Base-by-base conservation (phyloP, 768 basidiomycete species). In the Grammothele lineata region DNA sequence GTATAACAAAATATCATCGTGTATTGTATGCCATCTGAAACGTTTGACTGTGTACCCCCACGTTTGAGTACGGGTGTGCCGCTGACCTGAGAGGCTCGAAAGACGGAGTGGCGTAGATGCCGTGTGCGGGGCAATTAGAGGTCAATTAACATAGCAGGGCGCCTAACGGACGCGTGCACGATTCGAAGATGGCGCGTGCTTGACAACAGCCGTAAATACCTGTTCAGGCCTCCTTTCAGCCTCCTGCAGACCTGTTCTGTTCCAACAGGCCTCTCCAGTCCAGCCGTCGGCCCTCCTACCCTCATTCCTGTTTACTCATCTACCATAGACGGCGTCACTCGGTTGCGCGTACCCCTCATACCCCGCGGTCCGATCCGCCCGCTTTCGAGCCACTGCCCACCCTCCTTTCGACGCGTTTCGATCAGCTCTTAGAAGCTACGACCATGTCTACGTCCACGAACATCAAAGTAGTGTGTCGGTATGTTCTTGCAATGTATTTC, bases 381-480 rank as follows among this genome's bases (percentile, higher is more conserved):
- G 40, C 46, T 45, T 47, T 40, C 37, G 12, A 21, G 35, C 37
- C 19, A 23, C 19, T 36, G 14, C 44, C 43, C 47, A 53, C 51
- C 15, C 35, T 48, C 49, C 42, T 46, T 51, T 23, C 45, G 47
- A 27, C 48, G 39, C 45, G 41, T 56, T 45, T 51, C 43, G 32
- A 43, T 26, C 41, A 57, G 40, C 57, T 59, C 53, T 54, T 38
- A 51, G 58, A 63, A 63, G 61, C 62, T 63, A 78, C 76, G 72
- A 81, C 83, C 63, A 78, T 83, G 57, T 73, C 83, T 62, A 78
- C 83, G 57, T 73, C 74, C 53, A 92, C 83, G 57, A 94, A 94
- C 66, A 93, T 95, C 78, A 95, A 98, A 76, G 96, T 99, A 63
- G 92, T 99, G 56, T 98, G 95, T 78, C 92, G 95, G 95, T 94